Evolutionary conservation across 1,139 yeast genomes (phyloP).

Genomic region (Suhomyces yuchorum): DNA sequence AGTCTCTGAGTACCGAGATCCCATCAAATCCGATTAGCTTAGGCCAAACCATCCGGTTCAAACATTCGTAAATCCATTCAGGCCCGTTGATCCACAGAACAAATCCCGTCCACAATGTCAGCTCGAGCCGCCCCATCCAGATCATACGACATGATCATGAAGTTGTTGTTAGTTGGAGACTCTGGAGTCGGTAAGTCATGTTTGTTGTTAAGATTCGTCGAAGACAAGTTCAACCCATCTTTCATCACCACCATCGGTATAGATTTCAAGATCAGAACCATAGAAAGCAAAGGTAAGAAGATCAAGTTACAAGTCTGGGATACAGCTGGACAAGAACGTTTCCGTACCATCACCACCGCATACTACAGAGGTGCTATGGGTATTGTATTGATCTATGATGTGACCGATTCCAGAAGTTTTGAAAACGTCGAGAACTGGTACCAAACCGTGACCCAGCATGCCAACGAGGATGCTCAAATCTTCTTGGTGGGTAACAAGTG

Average conservation of each 20-base stretch:
- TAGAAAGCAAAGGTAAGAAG: conserved; percentile 88
- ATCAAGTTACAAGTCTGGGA: conserved; percentile 98
- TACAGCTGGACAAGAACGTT: conserved; percentile 98
- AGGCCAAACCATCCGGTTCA: not conserved
- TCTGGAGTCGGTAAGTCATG: conserved; percentile 97
- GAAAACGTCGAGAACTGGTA: conserved; percentile 88
- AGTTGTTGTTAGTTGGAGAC: conserved; percentile 91
- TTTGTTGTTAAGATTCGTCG: conserved; percentile 88
- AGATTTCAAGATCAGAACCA: conserved; percentile 96
- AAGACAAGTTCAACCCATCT: conserved; percentile 94
- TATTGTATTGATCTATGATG: conserved; percentile 92
- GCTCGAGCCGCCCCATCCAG: conserved; percentile 64
- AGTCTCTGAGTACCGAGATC: conserved; percentile 2
- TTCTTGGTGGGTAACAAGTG: conserved; percentile 94
- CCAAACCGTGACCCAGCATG: conserved; percentile 93
- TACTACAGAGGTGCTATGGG: conserved; percentile 99
- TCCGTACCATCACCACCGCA: conserved; percentile 97
- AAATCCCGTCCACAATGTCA: conserved; percentile 36
- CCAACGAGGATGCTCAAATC: conserved; percentile 92
- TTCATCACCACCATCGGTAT: conserved; percentile 97
- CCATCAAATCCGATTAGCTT: not conserved
- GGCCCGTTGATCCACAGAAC: not conserved
- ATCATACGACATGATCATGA: conserved; percentile 92
- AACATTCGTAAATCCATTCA: not conserved
- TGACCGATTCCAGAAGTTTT: conserved; percentile 91